Conservation (phyloP, 345 rosid species). For the Melaleuca alternifolia region DNA sequence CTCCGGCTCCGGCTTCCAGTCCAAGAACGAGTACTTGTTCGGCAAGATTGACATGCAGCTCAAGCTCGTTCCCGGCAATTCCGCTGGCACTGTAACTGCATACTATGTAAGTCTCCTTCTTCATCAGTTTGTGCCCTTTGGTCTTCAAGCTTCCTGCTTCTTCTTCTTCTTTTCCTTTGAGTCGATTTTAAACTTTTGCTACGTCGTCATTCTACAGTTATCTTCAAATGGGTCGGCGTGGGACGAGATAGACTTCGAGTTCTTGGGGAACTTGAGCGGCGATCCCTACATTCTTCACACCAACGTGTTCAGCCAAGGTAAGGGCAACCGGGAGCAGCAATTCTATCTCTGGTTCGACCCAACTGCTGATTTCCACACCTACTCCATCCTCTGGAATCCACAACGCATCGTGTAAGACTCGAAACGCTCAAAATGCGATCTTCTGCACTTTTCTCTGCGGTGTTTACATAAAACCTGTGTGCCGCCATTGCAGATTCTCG, state of each 20-base stretch:
- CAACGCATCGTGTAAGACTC: constrained; percentile 29
- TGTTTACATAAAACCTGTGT: background rate
- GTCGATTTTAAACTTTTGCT: background rate
- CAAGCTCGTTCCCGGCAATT: constrained; percentile 72
- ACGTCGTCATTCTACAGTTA: constrained; percentile 16
- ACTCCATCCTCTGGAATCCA: constrained; percentile 54
- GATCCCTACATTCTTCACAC: constrained; percentile 62
- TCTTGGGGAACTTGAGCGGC: constrained; percentile 54
- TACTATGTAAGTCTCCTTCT: constrained; percentile 9
- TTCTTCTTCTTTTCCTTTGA: too few relatives aligned
- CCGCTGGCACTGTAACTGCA: constrained; percentile 77
- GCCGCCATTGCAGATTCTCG: constrained; percentile 19
- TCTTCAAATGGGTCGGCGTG: constrained; percentile 49
- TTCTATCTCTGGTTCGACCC: constrained; percentile 66
- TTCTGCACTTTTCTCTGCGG: background rate
- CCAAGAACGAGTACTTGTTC: constrained; percentile 39
- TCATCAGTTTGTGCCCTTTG: too few relatives aligned
- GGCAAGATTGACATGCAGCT: constrained; percentile 63
- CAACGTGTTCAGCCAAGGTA: constrained; percentile 45
- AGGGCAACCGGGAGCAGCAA: constrained; percentile 60
- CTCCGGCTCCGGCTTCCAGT: constrained; percentile 67
- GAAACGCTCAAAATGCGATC: background rate
- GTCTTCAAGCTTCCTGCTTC: background rate
- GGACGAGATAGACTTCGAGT: constrained; percentile 65
- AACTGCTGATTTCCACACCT: constrained; percentile 49